A percentile compares a stretch with the other conserved stretches of the same genome.
These are phyloP conservation scores for Exophiala spinifera DNA, from an alignment of 2,329 filamentous ascomycete genomes.

Conservation along the genomic window DNA sequence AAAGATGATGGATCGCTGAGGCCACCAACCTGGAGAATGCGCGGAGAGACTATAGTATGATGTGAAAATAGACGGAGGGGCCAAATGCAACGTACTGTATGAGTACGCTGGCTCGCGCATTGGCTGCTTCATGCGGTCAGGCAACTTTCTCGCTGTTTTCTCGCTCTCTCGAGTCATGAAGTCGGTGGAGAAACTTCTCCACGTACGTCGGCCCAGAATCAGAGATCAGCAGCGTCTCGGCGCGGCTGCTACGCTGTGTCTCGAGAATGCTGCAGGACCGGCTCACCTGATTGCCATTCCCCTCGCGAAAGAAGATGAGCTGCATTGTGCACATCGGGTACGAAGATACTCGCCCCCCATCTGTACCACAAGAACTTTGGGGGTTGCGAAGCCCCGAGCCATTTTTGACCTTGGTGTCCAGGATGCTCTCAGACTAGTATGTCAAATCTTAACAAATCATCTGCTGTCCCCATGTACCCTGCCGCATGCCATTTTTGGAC, in stretches of 20 bases:
- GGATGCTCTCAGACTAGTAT: too few relatives aligned
- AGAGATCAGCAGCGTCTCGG: neutral
- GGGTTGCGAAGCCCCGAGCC: neutral
- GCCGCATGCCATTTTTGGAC: too few relatives aligned
- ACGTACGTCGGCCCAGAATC: neutral
- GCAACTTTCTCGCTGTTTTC: neutral
- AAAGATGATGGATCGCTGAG: neutral
- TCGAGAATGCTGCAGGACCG: neutral
- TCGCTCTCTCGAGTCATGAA: neutral
- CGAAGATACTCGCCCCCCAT: neutral
- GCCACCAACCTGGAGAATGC: neutral
- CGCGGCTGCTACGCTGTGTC: neutral
- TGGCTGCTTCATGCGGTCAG: conserved; percentile 1
- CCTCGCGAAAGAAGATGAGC: conserved; percentile 1
- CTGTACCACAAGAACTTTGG: neutral
- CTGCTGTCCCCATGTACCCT: too few relatives aligned
- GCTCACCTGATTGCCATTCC: conserved; percentile 1
- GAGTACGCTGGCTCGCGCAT: neutral
- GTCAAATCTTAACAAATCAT: too few relatives aligned
- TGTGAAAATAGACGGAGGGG: too few relatives aligned
- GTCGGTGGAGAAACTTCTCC: neutral
- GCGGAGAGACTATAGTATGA: neutral
- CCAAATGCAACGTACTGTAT: too few relatives aligned
- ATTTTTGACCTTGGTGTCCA: neutral
- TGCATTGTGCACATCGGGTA: neutral